These are phyloP conservation scores for Wickerhamomyces queroliae DNA, from an alignment of 805 yeast genomes.

Conservation along the genomic window DNA sequence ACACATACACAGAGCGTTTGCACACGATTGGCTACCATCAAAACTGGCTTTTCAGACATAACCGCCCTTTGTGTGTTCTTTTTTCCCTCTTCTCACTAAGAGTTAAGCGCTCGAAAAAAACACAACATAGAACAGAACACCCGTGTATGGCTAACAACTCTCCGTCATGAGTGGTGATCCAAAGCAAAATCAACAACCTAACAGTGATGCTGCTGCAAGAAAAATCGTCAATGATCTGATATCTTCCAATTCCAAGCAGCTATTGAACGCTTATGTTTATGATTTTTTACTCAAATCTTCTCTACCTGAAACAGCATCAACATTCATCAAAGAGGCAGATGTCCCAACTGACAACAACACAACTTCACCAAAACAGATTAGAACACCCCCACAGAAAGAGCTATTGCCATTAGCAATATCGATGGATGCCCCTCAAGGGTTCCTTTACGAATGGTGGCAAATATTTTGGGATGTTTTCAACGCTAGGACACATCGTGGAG, in stretches of 20 bases:
- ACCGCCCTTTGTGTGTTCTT: background rate
- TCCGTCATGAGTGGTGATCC: background rate
- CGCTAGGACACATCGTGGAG: slow-evolving; percentile 66
- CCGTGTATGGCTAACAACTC: background rate
- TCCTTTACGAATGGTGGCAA: slow-evolving; percentile 93
- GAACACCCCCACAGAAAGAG: slow-evolving; percentile 27
- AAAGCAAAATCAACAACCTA: background rate
- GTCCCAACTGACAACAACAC: slow-evolving; percentile 28
- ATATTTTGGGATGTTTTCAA: slow-evolving; percentile 91
- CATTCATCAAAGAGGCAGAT: slow-evolving; percentile 74
- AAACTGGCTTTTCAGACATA: background rate
- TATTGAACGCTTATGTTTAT: slow-evolving; percentile 78
- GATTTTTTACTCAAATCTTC: slow-evolving; percentile 78
- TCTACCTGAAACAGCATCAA: slow-evolving; percentile 63
- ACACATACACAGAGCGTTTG: background rate
- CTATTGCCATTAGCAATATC: slow-evolving; percentile 46
- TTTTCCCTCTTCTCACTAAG: background rate
- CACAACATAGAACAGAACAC: background rate
- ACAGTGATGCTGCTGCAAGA: background rate
- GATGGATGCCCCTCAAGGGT: slow-evolving; percentile 84
- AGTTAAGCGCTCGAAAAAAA: background rate
- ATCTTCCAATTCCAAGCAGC: slow-evolving; percentile 34
- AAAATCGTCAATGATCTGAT: slow-evolving; percentile 19
- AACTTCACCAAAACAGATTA: slow-evolving; percentile 12
- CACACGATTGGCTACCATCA: background rate